These are phyloP conservation scores for Suillus lakei DNA, from an alignment of 768 basidiomycete genomes.

Conservation along the genomic window DNA sequence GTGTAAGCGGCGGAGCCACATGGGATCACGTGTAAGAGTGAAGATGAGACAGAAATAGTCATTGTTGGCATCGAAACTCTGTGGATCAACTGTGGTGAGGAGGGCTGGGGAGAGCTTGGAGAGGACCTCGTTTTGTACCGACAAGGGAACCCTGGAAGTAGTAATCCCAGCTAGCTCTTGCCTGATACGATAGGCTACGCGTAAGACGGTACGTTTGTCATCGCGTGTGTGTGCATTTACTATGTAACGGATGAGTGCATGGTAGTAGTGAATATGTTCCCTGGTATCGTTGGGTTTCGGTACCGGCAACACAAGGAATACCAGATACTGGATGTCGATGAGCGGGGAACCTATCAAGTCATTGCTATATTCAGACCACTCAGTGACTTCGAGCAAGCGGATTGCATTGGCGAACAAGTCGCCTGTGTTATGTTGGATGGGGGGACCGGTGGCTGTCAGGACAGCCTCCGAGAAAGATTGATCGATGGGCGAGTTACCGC, in stretches of 20 bases:
- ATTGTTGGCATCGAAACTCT: too few species aligned
- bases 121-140: neutral
- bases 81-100: neutral
- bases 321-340: neutral
- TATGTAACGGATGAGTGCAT: neutral
- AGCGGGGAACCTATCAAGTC: neutral
- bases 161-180: neutral
- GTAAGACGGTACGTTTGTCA: neutral
- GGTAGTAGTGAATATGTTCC: neutral
- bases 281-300: neutral
- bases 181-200: neutral
- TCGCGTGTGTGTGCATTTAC: accelerated
- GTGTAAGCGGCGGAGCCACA: neutral
- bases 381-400: neutral
- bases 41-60: neutral
- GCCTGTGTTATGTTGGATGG: neutral
- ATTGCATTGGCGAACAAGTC: neutral
- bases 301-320: neutral
- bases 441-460: neutral
- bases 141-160: neutral
- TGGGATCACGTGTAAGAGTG: neutral
- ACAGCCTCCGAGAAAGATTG: neutral
- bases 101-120: neutral
- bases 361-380: neutral
- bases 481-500: neutral